These are phyloP conservation scores for Thalassia testudinum DNA, from an alignment of 116 monocot genomes.

Conservation along the genomic window DNA sequence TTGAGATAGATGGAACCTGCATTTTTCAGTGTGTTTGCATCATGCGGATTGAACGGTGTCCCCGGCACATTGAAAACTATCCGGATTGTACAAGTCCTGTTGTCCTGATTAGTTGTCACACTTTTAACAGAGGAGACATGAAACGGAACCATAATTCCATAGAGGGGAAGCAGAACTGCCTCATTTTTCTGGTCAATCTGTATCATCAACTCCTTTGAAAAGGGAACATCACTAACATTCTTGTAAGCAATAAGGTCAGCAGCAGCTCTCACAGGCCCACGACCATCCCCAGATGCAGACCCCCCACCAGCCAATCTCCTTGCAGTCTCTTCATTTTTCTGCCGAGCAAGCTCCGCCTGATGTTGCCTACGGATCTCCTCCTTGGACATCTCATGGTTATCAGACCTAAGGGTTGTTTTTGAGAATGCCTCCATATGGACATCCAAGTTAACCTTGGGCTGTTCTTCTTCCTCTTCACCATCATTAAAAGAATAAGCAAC, in stretches of 20 bases:
- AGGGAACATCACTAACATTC: slow-evolving; percentile 66
- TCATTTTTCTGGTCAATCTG: slow-evolving; percentile 85
- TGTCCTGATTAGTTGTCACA: slow-evolving; percentile 72
- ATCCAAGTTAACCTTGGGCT: slow-evolving; percentile 7
- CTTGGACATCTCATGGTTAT: slow-evolving; percentile 81
- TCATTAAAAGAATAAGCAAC: slow-evolving; percentile 74
- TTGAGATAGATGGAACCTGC: slow-evolving; percentile 65
- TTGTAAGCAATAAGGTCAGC: slow-evolving; percentile 64
- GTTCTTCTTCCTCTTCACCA: slow-evolving; percentile 36
- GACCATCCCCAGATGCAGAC: slow-evolving; percentile 29
- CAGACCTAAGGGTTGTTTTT: slow-evolving; percentile 69
- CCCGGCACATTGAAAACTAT: slow-evolving; percentile 89
- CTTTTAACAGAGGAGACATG: slow-evolving; percentile 82
- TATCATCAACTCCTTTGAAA: slow-evolving; percentile 40
- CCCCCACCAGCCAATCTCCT: slow-evolving; percentile 72
- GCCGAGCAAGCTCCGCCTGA: slow-evolving; percentile 82
- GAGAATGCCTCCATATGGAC: too few relatives aligned
- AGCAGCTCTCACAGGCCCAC: slow-evolving; percentile 35
- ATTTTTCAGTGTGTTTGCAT: slow-evolving; percentile 51
- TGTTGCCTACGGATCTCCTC: slow-evolving; percentile 77
- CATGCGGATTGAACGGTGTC: slow-evolving; percentile 69
- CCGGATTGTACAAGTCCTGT: slow-evolving; percentile 65
- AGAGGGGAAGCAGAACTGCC: slow-evolving; percentile 62
- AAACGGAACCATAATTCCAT: slow-evolving; percentile 80
- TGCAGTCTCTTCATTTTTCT: slow-evolving; percentile 83